phyloP scores from a whole-genome alignment of 2,329 filamentous ascomycete genomes.

The Plectosphaerella sp. region DNA sequence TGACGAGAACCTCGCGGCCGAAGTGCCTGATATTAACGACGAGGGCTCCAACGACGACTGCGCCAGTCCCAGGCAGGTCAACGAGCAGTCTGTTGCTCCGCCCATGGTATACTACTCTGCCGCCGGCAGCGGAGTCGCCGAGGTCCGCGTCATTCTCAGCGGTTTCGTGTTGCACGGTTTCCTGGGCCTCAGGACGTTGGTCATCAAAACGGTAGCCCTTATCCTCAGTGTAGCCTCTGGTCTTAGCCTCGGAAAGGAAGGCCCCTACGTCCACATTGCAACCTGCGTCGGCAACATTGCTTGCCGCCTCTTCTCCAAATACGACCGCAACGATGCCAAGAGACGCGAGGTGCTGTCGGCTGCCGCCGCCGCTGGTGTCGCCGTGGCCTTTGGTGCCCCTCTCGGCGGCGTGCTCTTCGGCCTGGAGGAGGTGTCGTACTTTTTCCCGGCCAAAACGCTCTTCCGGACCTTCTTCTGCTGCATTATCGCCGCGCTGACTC shows the following conservation, averaged over 20 bases:
- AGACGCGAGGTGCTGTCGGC: conserved; percentile 90
- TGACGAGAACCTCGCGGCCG: conserved; percentile 86
- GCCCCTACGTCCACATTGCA: conserved; percentile 95
- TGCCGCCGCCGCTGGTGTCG: conserved; percentile 84
- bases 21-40: conserved; percentile 31
- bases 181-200: conserved; percentile 78
- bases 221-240: conserved; percentile 89
- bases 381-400: conserved; percentile 90
- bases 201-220: conserved; percentile 79
- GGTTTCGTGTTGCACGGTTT: conserved; percentile 97
- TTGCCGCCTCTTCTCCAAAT: conserved; percentile 91
- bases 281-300: conserved; percentile 93
- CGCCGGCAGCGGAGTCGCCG: conserved; percentile 91
- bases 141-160: conserved; percentile 96
- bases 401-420: conserved; percentile 85
- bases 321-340: conserved; percentile 91
- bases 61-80: conserved; percentile 34
- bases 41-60: conserved; percentile 39
- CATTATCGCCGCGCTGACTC: conserved; percentile 82
- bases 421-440: conserved; percentile 92
- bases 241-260: conserved; percentile 88
- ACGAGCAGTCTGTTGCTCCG: conserved; percentile 36
- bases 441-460: conserved; percentile 94
- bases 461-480: conserved; percentile 99
- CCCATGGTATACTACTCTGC: conserved; percentile 95